These are phyloP conservation scores for Limonium bicolor DNA, from an alignment of 148 eudicot genomes.

Conservation along the genomic window DNA sequence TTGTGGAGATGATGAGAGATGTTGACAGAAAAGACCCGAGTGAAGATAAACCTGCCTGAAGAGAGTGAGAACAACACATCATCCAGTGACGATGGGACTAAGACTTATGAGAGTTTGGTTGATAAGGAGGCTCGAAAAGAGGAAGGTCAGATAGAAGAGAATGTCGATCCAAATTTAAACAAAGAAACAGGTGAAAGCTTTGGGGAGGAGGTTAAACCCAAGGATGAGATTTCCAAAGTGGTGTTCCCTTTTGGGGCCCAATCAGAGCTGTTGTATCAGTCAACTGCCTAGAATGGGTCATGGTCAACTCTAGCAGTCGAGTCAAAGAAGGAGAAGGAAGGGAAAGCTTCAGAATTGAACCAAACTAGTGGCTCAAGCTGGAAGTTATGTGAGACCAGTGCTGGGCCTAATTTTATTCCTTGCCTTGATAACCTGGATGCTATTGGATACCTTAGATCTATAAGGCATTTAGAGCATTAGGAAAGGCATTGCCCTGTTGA, in stretches of 20 bases:
- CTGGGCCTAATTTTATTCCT: slow-evolving; percentile 76
- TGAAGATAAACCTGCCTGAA: slow-evolving; percentile 19
- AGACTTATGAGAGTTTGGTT: slow-evolving; percentile 14
- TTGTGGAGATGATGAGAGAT: too few species aligned
- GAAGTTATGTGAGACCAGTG: slow-evolving; percentile 63
- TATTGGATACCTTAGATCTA: slow-evolving; percentile 39
- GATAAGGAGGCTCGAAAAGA: slow-evolving; percentile 16
- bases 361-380: slow-evolving; percentile 23
- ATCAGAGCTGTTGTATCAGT: slow-evolving; percentile 59
- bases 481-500: slow-evolving; percentile 47
- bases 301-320: slow-evolving; percentile 62
- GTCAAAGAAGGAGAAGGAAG: slow-evolving; percentile 63
- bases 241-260: slow-evolving; percentile 63
- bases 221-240: slow-evolving; percentile 19
- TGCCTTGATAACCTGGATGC: slow-evolving; percentile 84
- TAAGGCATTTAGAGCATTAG: slow-evolving; percentile 78
- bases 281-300: slow-evolving; percentile 46
- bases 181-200: slow-evolving; percentile 22
- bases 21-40: slow-evolving; percentile 20
- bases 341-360: slow-evolving; percentile 21
- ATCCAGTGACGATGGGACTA: slow-evolving; percentile 18
- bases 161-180: slow-evolving; percentile 16
- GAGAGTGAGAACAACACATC: slow-evolving; percentile 24
- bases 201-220: slow-evolving; percentile 20
- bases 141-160: slow-evolving; percentile 21